These are phyloP conservation scores for Lentithecium fluviatile DNA, from an alignment of 495 filamentous ascomycete genomes.

Conservation along the genomic window DNA sequence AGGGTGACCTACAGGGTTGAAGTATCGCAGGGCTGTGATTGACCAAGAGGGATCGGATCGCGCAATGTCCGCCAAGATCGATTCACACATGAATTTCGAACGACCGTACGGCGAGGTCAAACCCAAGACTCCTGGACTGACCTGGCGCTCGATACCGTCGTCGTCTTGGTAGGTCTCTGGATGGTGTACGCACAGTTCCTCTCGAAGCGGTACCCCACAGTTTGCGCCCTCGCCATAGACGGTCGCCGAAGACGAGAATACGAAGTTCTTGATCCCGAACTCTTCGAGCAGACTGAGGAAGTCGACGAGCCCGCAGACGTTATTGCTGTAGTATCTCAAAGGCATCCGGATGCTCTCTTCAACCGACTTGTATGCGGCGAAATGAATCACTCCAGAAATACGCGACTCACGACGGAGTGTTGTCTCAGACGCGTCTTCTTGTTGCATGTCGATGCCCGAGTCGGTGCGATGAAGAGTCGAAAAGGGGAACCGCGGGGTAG, in stretches of 20 bases:
- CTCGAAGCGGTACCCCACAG: constrained; percentile 54
- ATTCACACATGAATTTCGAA: constrained; percentile 66
- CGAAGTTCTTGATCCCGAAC: constrained; percentile 63
- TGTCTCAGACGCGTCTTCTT: constrained; percentile 16
- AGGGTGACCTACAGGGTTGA: constrained; percentile 54
- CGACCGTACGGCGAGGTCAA: constrained; percentile 66
- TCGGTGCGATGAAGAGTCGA: constrained; percentile 28
- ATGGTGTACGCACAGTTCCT: constrained; percentile 61
- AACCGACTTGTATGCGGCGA: constrained; percentile 62
- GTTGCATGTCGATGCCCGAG: constrained; percentile 31
- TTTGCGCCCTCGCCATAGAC: constrained; percentile 62
- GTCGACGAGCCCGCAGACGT: constrained; percentile 62
- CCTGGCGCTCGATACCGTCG: constrained; percentile 38
- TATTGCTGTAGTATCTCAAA: constrained; percentile 64
- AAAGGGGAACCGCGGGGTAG: constrained; percentile 10
- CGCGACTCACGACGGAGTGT: constrained; percentile 41
- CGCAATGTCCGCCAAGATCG: constrained; percentile 62
- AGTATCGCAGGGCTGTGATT: constrained; percentile 63
- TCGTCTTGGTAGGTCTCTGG: constrained; percentile 42
- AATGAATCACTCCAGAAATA: constrained; percentile 63
- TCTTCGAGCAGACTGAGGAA: constrained; percentile 56
- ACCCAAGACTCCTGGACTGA: constrained; percentile 50
- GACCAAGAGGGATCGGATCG: constrained; percentile 59
- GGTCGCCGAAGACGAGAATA: constrained; percentile 66
- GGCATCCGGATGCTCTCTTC: constrained; percentile 54